Percentiles rank a stretch among this genome's conserved stretches.
Conservation (phyloP, 1,284 basidiomycete species). For the Coniferiporia weirii region DNA sequence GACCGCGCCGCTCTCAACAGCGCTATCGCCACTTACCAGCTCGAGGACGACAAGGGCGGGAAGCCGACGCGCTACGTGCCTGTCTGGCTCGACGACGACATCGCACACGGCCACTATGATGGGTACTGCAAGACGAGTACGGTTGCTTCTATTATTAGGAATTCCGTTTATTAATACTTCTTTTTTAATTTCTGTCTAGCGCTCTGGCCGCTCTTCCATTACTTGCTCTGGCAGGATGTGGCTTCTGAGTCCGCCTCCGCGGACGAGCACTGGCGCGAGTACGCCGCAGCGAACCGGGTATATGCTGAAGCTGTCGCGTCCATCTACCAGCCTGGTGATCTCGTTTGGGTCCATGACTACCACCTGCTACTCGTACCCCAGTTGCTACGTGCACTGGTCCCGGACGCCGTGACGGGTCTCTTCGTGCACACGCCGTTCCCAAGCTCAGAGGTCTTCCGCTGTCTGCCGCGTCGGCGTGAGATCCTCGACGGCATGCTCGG, state of each 20-base stretch:
- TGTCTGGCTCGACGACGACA: constrained; percentile 88
- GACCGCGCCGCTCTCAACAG: constrained; percentile 61
- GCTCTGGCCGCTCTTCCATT: constrained; percentile 98
- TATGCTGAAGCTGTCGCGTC: constrained; percentile 79
- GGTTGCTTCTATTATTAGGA: constrained; percentile 27
- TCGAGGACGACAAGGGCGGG: constrained; percentile 2
- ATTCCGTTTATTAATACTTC: background rate
- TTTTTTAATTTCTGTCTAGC: constrained; percentile 24
- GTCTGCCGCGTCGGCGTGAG: constrained; percentile 85
- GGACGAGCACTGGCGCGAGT: constrained; percentile 85
- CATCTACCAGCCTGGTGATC: constrained; percentile 83
- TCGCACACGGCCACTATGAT: constrained; percentile 92
- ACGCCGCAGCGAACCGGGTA: constrained; percentile 79
- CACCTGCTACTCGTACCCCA: constrained; percentile 89
- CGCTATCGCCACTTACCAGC: constrained; percentile 41
- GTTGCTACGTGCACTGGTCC: constrained; percentile 73
- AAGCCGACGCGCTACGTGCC: constrained; percentile 59
- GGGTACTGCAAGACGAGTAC: constrained; percentile 97
- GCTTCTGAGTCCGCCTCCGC: constrained; percentile 73
- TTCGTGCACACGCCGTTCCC: constrained; percentile 99
- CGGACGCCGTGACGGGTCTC: constrained; percentile 81
- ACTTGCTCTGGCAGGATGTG: constrained; percentile 96
- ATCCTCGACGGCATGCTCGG: constrained; percentile 98
- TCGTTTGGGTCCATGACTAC: constrained; percentile 90
- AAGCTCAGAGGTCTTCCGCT: constrained; percentile 93